These are phyloP conservation scores for Deakozyma indianensis DNA, from an alignment of 805 yeast genomes.

Conservation along the genomic window DNA sequence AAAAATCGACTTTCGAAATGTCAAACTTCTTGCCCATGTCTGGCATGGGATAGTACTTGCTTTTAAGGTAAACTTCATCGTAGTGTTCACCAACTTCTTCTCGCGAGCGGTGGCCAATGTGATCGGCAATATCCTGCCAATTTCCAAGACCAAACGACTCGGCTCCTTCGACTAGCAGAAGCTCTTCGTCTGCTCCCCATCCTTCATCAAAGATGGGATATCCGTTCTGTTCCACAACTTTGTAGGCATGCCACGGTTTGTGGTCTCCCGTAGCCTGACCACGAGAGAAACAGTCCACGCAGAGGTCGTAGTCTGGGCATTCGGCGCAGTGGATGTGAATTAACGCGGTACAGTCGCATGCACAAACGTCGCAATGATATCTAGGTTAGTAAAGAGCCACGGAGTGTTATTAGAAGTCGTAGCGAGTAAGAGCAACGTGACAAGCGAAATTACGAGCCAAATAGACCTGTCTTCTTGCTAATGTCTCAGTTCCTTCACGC, in stretches of 20 bases:
- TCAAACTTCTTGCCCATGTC: conserved; percentile 60
- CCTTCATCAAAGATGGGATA: conserved; percentile 80
- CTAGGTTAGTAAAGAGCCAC: conserved; percentile 2
- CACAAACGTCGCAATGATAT: conserved; percentile 73
- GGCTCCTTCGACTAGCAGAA: conserved; percentile 76
- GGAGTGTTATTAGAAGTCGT: too few species aligned
- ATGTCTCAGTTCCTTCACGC: background rate
- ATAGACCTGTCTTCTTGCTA: background rate
- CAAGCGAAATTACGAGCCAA: background rate
- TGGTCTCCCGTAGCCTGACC: conserved; percentile 75
- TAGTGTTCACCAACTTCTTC: conserved; percentile 88
- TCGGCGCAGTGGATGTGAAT: conserved; percentile 85
- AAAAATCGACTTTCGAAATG: conserved; percentile 54
- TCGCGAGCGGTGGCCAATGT: conserved; percentile 80
- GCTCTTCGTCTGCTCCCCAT: conserved; percentile 99
- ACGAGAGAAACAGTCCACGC: conserved; percentile 91
- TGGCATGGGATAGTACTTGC: conserved; percentile 75
- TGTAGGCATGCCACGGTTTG: conserved; percentile 88
- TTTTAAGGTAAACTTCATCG: conserved; percentile 50
- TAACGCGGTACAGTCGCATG: conserved; percentile 88
- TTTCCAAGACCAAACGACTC: conserved; percentile 87
- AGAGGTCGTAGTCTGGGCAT: conserved; percentile 88
- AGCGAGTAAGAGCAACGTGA: too few species aligned
- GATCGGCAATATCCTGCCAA: conserved; percentile 97
- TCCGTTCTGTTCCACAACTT: conserved; percentile 84